Evolutionary conservation across 2,329 filamentous ascomycete species (phyloP), one percentile per base, ranked within the genome.

Genomic region (Epichloe coenophiala): DNA sequence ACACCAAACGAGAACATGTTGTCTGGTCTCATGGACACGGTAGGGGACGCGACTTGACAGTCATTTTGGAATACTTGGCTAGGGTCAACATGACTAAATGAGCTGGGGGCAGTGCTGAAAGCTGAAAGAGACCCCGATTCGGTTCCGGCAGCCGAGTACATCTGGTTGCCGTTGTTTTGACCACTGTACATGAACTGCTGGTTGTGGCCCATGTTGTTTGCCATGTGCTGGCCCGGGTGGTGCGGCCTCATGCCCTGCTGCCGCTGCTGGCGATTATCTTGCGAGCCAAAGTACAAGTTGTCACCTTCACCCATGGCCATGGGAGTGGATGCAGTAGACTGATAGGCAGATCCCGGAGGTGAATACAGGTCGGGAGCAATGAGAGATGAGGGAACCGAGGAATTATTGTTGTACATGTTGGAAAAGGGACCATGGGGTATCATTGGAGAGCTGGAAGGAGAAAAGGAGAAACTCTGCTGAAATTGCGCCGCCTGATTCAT

Each of bases 1-100:
- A 76, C 84, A n/a, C 88, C 89, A 64, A 97, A 95, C 4, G 81
- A 82, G 63, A 96, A 96, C 77, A 95, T 83, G 57, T 67, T 74
- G 15, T 80, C 76, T 44, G 73, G 69, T 52, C 71, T 68, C 62
- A 79, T 64, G 36, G 66, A 62, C 11, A 74, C 63, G n/a, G 68
- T 70, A 2, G 77, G 76, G 1, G 77, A 80, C 13, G 72, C 71
- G 9, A 70, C 68, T 7, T 69, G 58, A n/a, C 74, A 70, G 23
- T 80, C 77, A n/a, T 67, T 59, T 51, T 77, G 75, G 59, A 81
- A 80, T 5, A 80, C 76, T 43, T 78, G 77, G 5, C 68, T 69
- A 2, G 77, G 77, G 57, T 81, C 76, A 47, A 81, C 73, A 56
- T 80, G 75, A 43, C 71, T 71, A 52, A 79, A 80, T 3, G 72